Percentiles rank a stretch among this genome's conserved stretches.
Evolutionary conservation across 768 basidiomycete genomes (phyloP).

Genomic region (Cystofilobasidium ferigula): DNA sequence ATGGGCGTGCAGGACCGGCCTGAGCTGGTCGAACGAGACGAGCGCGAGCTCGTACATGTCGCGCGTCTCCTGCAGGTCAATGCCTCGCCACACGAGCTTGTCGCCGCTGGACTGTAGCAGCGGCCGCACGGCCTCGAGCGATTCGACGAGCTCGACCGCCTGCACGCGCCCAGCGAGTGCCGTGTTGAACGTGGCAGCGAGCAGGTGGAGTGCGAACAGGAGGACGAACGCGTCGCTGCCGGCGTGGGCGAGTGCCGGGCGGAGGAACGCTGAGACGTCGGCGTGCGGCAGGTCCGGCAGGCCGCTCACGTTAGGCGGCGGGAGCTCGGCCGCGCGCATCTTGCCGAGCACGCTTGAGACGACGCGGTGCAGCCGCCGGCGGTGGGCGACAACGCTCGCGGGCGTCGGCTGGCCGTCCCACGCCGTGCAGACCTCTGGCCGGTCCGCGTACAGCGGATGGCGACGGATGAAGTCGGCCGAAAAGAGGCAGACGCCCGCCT

Average conservation of each 20-base stretch:
- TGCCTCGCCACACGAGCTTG: too few species aligned
- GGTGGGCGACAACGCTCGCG: not conserved
- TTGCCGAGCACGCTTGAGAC: not conserved
- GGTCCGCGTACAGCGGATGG: not conserved
- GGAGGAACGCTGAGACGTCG: not conserved
- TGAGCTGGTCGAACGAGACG: too few species aligned
- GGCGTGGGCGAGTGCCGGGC: not conserved
- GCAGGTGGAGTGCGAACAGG: not conserved
- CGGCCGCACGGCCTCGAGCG: not conserved
- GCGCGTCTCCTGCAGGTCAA: too few species aligned
- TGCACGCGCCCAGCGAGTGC: not conserved
- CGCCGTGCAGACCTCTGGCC: not conserved
- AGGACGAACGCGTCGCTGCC: not conserved
- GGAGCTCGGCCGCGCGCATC: not conserved
- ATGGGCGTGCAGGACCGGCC: too few species aligned
- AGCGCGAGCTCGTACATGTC: too few species aligned
- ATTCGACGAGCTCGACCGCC: not conserved
- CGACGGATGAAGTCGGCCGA: conserved; percentile 1
- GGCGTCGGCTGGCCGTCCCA: conserved; percentile 4
- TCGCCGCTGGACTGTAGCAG: too few species aligned
- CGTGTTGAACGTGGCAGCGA: not conserved
- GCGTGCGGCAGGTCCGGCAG: conserved; percentile 4
- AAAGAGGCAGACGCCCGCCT: not conserved
- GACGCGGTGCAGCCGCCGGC: not conserved
- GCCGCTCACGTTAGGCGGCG: not conserved